Evolutionary conservation across 805 yeast genomes (phyloP), one percentile per base, ranked within the genome.

Genomic region (Candida fluviatilis): DNA sequence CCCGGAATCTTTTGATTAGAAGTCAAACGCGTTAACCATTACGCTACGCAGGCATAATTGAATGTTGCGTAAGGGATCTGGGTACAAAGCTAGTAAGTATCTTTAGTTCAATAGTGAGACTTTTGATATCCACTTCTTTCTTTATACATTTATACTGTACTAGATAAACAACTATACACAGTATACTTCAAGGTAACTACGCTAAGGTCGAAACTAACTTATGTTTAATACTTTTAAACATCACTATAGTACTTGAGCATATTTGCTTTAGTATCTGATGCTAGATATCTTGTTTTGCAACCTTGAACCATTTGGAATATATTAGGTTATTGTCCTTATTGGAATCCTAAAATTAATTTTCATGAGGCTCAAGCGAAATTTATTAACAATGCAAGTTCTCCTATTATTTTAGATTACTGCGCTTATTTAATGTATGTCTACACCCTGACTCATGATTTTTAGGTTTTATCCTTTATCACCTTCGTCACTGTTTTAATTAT

Each of bases 11-110:
- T 72, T 73, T 73, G 79, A 74, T 74, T 73, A 73, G 78, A 73
- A 73, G 78, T 74, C 78, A 74, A 73, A 73, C 76, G 80, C 78
- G 80, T 71, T 74, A 73, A 73, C 80, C 78, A 73, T 74, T 74
- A 71, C 78, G 80, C 79, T 71, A 74, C 78, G 65, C 75, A 67
- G 75, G 75, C 76, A 6, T 21, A 21, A 6, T 21, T 21, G n/a
- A n/a, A n/a, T n/a, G n/a, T n/a, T n/a, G n/a, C n/a, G n/a, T n/a
- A n/a, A n/a, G n/a, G n/a, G n/a, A n/a, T n/a, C n/a, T n/a, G n/a
- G n/a, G n/a, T n/a, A n/a, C n/a, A n/a, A n/a, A n/a, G n/a, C 24
- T 21, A 6, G 24, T 6, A 21, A 21, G 24, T 21, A 21, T 6
- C 6, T 21, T 6, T 21, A 21, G 24, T 21, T 10, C 10, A 21